Conservation (phyloP, 1,139 yeast genomes). For the Yamadazyma siamensis region DNA sequence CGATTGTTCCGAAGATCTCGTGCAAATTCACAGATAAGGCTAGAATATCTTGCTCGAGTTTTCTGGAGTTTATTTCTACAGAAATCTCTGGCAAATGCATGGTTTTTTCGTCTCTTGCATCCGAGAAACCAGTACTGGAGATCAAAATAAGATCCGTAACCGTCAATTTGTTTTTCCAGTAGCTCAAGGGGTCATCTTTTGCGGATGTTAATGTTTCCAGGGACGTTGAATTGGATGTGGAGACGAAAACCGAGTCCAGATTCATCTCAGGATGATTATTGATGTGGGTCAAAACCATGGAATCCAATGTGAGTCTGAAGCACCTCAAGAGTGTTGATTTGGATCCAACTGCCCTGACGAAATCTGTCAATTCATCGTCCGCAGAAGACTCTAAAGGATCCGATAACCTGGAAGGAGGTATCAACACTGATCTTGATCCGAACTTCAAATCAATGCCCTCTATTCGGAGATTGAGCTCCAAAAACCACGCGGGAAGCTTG, state of each 20-base stretch:
- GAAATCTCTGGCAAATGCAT: constrained; percentile 15
- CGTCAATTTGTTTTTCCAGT: constrained; percentile 18
- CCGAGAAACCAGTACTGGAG: constrained; percentile 24
- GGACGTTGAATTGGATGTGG: constrained; percentile 13
- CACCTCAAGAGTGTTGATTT: constrained; percentile 28
- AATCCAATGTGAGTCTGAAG: constrained; percentile 6
- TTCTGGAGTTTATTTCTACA: constrained; percentile 6
- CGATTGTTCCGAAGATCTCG: constrained; percentile 34
- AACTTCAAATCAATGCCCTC: constrained; percentile 31
- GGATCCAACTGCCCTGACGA: constrained; percentile 18
- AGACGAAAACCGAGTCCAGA: too few relatives aligned
- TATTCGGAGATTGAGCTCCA: constrained; percentile 31
- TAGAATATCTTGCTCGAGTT: constrained; percentile 18
- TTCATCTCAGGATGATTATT: not conserved
- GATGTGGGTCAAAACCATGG: constrained; percentile 3
- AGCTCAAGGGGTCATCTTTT: constrained; percentile 4
- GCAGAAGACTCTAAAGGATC: constrained; percentile 23
- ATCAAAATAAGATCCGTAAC: constrained; percentile 20
- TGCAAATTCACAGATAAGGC: constrained; percentile 25
- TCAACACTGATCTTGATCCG: constrained; percentile 62
- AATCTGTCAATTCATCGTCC: constrained; percentile 7
- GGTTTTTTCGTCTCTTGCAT: constrained; percentile 11
- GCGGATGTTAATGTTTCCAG: constrained; percentile 22
- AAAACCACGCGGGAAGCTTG: constrained; percentile 48
- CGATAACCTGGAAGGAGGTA: constrained; percentile 38